Evolutionary conservation across 257 asterid species (phyloP), one percentile per base, ranked within the genome.

Genomic region (Solanum bulbocastanum): DNA sequence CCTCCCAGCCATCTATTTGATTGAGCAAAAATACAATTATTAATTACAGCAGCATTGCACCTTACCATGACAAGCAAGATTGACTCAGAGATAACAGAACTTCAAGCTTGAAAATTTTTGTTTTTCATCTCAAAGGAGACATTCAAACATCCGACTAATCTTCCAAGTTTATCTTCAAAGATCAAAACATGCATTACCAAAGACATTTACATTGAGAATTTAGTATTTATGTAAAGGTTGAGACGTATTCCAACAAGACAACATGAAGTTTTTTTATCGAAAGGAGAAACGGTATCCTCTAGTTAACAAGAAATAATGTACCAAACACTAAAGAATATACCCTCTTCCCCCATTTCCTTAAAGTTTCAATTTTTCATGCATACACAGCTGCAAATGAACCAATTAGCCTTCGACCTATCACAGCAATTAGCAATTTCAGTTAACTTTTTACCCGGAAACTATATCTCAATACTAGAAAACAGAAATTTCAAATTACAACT

Each of bases 1-100:
- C 86, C 95, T 94, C 88, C 92, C 90, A 27, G 95, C 88, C 98
- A 95, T 95, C 95, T 93, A 87, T 73, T 87, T 90, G 84, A 87
- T 89, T 42, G 42, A 82, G 10, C 15, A 82, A 49, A 82, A 87
- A 86, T 86, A 88, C 5, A 56, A 72, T 14, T 73, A 25, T 69
- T 52, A 68, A n/a, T 58, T 40, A 89, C 39, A 33, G 65, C 66
- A 79, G 66, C 16, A 78, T 27, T 79, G 35, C 37, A 3, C 44
- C 85, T 49, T 30, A 30, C 66, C 66, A 82, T 49, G 85, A 30
- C 69, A 49, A 82, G 85, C 39, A 82, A 82, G 44, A 82, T 18
- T 13, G 14, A 25, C 2, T 18, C 68, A 18, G 18, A 81, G 68
- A 81, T 9, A 52, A 30, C 42, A 81, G 42, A 81, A 81, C 9